phyloP scores from a whole-genome alignment of 2,329 filamentous ascomycete genomes.

The Akanthomyces dipterigenus region DNA sequence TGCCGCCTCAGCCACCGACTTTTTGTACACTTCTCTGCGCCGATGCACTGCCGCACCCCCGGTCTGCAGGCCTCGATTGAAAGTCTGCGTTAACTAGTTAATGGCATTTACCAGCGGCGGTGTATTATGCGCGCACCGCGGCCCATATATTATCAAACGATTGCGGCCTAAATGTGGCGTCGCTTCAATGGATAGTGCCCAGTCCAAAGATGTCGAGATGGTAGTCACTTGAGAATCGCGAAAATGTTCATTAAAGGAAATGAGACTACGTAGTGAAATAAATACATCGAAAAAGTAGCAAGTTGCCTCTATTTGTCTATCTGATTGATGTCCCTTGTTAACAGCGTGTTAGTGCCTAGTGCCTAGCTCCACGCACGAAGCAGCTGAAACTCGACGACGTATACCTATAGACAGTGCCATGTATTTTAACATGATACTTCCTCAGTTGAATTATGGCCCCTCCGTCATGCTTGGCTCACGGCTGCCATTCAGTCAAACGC shows the following conservation, averaged over 20 bases:
- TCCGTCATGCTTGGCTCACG: background rate
- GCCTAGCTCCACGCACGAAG: background rate
- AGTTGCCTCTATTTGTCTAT: no score
- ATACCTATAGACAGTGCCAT: background rate
- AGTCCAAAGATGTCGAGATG: no score
- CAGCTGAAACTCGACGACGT: background rate
- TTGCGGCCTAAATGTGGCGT: conserved; percentile 1
- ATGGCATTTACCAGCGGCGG: background rate
- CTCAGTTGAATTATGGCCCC: no score
- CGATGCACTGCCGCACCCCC: background rate
- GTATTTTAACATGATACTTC: background rate
- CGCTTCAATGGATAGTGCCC: background rate
- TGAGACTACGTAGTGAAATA: no score
- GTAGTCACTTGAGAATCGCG: no score
- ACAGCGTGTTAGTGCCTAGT: background rate
- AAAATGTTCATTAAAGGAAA: no score
- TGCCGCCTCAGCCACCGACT: conserved; percentile 5
- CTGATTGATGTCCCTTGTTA: no score
- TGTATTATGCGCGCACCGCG: conserved; percentile 1
- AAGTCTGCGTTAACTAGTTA: background rate
- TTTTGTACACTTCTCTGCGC: background rate
- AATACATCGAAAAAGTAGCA: no score
- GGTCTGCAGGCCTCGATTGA: background rate
- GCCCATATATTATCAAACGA: conserved; percentile 1
- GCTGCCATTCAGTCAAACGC: background rate